Base-by-base conservation (phyloP, 495 filamentous ascomycete species). In the Penicillium cinerascens region DNA sequence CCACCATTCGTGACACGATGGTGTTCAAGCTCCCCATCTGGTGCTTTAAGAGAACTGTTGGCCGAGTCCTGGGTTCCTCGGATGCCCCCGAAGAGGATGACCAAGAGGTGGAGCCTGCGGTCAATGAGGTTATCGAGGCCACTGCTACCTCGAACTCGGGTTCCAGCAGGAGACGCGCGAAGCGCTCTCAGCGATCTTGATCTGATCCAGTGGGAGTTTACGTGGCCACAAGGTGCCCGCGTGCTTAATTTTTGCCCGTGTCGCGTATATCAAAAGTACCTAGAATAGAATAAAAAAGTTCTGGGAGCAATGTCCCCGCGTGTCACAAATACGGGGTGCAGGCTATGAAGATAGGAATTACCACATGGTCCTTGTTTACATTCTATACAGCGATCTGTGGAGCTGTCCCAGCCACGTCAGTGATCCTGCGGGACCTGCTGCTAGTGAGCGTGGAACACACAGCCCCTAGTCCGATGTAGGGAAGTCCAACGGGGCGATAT, bases 1-100 rank as follows among this genome's bases (percentile, higher is more conserved):
- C 89, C 0, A 85, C 81, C 6, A 57, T 91, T 56, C 77, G 70
- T 25, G 82, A 92, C 56, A 95, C 89, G 0, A 79, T 87, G 44
- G 63, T 92, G 26, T 80, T 81, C 63, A 80, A 81, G 33, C 67
- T 92, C 6, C 89, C 89, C 0, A 45, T 80, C 40, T 91, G 84
- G 82, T 65, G 74, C 41, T 90, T 81, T 63, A 63, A 61, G n/a
- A 73, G 73, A 36, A 82, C 80, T 9, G 45, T 85, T 52, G 80
- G 85, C 38, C 76, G 78, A 6, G 54, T 85, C 39, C 44, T 86
- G 29, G 69, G 71, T 37, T 52, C 60, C 33, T 47, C 71, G 5
- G 25, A 43, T 6, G 33, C 21, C 4, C 15, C 23, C 27, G 47
- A 42, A 16, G 58, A 61, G 47, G 54, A 55, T 27, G 52, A 47